A percentile compares a stretch with the other conserved stretches of the same genome.
These are phyloP conservation scores for Silene conica DNA, from an alignment of 148 eudicot genomes.

Conservation along the genomic window DNA sequence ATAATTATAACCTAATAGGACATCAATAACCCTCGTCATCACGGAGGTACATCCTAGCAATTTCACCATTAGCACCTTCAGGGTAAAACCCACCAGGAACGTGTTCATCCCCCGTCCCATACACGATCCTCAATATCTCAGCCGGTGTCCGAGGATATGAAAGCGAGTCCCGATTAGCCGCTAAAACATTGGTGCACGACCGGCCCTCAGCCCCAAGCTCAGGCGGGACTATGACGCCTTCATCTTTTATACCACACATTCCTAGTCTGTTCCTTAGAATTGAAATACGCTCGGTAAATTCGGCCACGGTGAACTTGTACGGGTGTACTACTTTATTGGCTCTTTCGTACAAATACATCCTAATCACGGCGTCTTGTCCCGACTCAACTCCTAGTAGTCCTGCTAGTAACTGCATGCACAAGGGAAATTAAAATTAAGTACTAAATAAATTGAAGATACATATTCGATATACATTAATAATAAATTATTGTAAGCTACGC, in stretches of 20 bases:
- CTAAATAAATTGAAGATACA: no score
- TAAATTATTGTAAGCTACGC: no score
- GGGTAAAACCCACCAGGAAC: no score
- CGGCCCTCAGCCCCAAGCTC: conserved; percentile 53
- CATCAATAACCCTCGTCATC: no score
- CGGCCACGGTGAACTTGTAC: conserved; percentile 61
- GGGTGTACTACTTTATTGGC: conserved; percentile 35
- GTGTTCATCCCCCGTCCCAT: conserved; percentile 52
- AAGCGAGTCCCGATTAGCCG: conserved; percentile 43
- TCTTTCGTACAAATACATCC: conserved; percentile 55
- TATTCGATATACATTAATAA: no score
- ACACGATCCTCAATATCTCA: conserved; percentile 57
- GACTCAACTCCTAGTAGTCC: conserved; percentile 74
- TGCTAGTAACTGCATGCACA: conserved; percentile 41
- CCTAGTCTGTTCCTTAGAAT: conserved; percentile 51
- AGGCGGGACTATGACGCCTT: conserved; percentile 56
- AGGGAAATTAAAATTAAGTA: no score
- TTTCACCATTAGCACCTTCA: no score
- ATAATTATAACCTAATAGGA: no score
- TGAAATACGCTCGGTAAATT: conserved; percentile 56
- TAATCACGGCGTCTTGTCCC: conserved; percentile 75
- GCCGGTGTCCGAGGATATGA: conserved; percentile 55
- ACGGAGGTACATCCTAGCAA: no score
- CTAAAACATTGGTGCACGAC: conserved; percentile 43
- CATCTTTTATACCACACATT: conserved; percentile 66